Evolutionary conservation across 345 rosid genomes (phyloP).

Genomic region (thale cress (Arabidopsis thaliana)): TAIR10.1 NC_003070.9:22995501-22996000

Average conservation of each 20-base stretch:
- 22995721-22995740: neutral
- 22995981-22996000: neutral
- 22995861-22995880: slow-evolving; percentile 75
- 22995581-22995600: neutral
- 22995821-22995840: slow-evolving; percentile 90
- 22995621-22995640: slow-evolving; percentile 94
- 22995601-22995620: slow-evolving; percentile 44
- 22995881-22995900: slow-evolving; percentile 96
- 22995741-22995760: neutral
- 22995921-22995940: slow-evolving; percentile 31
- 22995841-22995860: slow-evolving; percentile 87
- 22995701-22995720: neutral
- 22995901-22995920: slow-evolving; percentile 97
- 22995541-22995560: neutral
- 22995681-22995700: neutral
- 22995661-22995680: neutral
- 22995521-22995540: neutral
- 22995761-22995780: neutral
- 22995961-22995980: neutral
- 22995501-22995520: slow-evolving; percentile 2
- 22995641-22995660: slow-evolving; percentile 60
- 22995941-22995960: slow-evolving; percentile 7
- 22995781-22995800: no score
- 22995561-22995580: neutral
- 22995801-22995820: slow-evolving; percentile 68